These are phyloP conservation scores for Malassezia obtusa DNA, from an alignment of 1,284 basidiomycete species.

Conservation along the genomic window DNA sequence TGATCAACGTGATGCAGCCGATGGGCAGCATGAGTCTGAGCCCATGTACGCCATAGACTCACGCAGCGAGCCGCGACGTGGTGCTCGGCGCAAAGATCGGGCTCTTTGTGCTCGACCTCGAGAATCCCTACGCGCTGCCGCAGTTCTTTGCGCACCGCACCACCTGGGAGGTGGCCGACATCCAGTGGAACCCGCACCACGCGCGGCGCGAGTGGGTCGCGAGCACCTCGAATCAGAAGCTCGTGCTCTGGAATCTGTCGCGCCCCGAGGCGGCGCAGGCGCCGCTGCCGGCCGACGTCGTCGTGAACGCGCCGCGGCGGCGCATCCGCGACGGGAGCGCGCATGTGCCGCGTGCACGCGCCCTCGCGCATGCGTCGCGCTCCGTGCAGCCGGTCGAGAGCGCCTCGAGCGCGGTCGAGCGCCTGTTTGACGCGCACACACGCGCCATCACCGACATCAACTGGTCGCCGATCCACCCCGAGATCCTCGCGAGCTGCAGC, in stretches of 20 bases:
- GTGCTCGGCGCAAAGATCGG: constrained; percentile 60
- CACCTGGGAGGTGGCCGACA: constrained; percentile 84
- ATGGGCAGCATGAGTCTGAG: constrained; percentile 47
- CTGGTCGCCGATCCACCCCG: constrained; percentile 44
- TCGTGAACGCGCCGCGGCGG: neutral
- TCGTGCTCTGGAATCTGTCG: constrained; percentile 88
- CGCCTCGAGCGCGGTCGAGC: constrained; percentile 19
- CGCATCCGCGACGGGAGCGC: neutral
- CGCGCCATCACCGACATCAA: constrained; percentile 48
- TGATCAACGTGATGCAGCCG: constrained; percentile 24
- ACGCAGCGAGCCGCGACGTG: constrained; percentile 40
- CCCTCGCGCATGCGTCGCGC: neutral
- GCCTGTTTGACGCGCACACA: constrained; percentile 38
- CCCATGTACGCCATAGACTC: constrained; percentile 18
- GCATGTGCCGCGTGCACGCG: constrained; percentile 7
- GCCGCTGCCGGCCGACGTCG: constrained; percentile 1
- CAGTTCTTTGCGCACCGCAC: constrained; percentile 89
- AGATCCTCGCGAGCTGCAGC: constrained; percentile 41
- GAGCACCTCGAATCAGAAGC: constrained; percentile 87
- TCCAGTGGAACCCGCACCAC: constrained; percentile 93
- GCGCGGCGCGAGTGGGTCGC: constrained; percentile 77
- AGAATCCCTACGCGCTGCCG: constrained; percentile 73
- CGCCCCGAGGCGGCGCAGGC: constrained; percentile 12
- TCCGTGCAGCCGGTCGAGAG: neutral
- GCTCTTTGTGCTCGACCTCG: constrained; percentile 89